Conservation (phyloP, 2,329 filamentous ascomycete species). For the Penicillium janthinellum region DNA sequence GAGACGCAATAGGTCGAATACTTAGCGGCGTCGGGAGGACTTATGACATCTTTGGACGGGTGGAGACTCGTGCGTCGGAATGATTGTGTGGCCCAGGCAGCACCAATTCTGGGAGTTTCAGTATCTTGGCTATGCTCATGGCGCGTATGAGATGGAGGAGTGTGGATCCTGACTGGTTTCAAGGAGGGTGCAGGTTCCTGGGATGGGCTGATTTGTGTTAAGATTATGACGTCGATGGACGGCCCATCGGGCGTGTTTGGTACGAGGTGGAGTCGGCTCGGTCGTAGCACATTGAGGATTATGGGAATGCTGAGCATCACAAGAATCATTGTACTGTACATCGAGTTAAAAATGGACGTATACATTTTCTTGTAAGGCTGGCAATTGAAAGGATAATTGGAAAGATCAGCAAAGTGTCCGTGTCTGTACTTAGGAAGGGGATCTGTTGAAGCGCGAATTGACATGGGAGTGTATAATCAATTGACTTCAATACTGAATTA, state of each 20-base stretch:
- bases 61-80: not conserved
- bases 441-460: not conserved
- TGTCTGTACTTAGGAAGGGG: not conserved
- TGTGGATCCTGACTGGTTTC: conserved; percentile 1
- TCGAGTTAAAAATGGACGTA: too few relatives aligned
- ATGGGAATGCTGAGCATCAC: not conserved
- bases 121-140: conserved; percentile 12
- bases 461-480: not conserved
- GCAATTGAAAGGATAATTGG: not conserved
- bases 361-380: too few relatives aligned
- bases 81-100: conserved; percentile 7
- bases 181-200: not conserved
- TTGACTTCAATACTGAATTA: not conserved
- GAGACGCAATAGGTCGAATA: not conserved
- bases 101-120: not conserved
- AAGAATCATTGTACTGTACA: too few relatives aligned
- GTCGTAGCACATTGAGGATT: not conserved
- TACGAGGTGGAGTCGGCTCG: not conserved
- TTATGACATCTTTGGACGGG: conserved; percentile 14
- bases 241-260: conserved; percentile 9
- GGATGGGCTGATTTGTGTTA: conserved; percentile 13
- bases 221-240: conserved; percentile 22
- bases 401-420: not conserved
- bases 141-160: not conserved
- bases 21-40: not conserved